Evolutionary conservation across 2,329 filamentous ascomycete species (phyloP), one percentile per base, ranked within the genome.

Genomic region (Paramyrothecium sp.): DNA sequence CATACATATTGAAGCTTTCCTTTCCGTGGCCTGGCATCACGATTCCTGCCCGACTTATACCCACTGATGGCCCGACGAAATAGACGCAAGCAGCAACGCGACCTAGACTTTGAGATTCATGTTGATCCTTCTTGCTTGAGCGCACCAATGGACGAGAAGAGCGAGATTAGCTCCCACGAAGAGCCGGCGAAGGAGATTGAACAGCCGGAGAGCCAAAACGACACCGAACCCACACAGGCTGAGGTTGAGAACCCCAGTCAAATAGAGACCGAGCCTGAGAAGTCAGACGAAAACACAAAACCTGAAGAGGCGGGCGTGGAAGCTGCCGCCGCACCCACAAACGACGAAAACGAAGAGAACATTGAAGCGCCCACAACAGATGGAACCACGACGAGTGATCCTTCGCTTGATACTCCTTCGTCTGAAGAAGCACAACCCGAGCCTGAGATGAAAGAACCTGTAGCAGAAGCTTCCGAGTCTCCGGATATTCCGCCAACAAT

Each of bases 81-180:
- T 19, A 66, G 61, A 59, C 63, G 59, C 52, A 62, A 67, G 38
- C 38, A 44, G 38, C 38, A 44, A 19, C 38, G 38, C n/a, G 73
- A 78, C 58, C 63, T 72, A 62, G 74, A 81, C 61, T 81, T 82
- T 59, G 68, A 79, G 10, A 81, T 79, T 61, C 77, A 78, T 71
- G 71, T 79, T 64, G 79, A 83, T 65, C 67, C 68, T 48, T 80
- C 76, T 55, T 80, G 76, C 63, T 51, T 76, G 55, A 75, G 69
- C 65, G 71, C 71, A 47, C 70, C 71, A 56, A 77, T 77, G 71
- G 71, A 76, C 63, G 73, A 78, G 58, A 65, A 70, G 33, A 63
- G 62, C 56, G 61, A 66, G 16, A 60, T 54, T 22, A 60, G 63
- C 47, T 58, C 61, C 55, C 57, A 49, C 51, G 56, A 65, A 62